Evolutionary conservation across 805 yeast species (phyloP).

Genomic region (Myxozyma sirexii): DNA sequence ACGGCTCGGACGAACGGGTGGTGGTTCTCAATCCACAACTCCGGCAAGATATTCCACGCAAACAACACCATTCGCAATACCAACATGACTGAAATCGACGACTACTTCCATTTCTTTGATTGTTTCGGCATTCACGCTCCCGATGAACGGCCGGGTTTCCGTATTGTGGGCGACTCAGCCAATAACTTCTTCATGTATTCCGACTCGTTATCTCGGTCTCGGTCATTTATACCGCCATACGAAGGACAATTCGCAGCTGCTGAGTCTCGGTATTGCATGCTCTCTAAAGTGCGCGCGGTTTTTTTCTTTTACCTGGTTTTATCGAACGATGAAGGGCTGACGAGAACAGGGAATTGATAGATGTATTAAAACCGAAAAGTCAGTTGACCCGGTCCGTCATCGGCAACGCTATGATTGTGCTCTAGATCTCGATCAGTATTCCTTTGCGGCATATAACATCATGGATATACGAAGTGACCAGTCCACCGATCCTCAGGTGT

Average conservation of each 20-base stretch:
- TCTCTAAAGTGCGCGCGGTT: constrained; percentile 3
- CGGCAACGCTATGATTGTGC: constrained; percentile 12
- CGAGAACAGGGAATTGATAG: constrained; percentile 1
- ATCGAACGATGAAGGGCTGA: background rate
- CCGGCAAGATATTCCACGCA: too few relatives aligned
- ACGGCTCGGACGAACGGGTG: background rate
- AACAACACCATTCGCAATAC: too few relatives aligned
- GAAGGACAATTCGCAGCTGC: constrained; percentile 3
- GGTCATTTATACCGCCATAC: constrained; percentile 7
- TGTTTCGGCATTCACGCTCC: constrained; percentile 5
- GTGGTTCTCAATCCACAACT: background rate
- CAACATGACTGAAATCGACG: constrained; percentile 10
- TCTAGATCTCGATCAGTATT: constrained; percentile 1
- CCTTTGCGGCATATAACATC: constrained; percentile 6
- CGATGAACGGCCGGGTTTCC: constrained; percentile 2
- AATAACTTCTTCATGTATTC: constrained; percentile 4
- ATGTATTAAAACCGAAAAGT: background rate
- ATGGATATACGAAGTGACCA: constrained; percentile 5
- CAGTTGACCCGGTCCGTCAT: constrained; percentile 1
- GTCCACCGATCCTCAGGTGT: constrained; percentile 5
- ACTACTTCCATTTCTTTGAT: constrained; percentile 5
- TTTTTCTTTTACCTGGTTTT: too few relatives aligned
- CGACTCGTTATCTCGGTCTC: background rate
- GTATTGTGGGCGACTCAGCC: background rate
- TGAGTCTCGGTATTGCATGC: constrained; percentile 10